Conservation (phyloP, 164 flowering plant species). For the Protea cynaroides region DNA sequence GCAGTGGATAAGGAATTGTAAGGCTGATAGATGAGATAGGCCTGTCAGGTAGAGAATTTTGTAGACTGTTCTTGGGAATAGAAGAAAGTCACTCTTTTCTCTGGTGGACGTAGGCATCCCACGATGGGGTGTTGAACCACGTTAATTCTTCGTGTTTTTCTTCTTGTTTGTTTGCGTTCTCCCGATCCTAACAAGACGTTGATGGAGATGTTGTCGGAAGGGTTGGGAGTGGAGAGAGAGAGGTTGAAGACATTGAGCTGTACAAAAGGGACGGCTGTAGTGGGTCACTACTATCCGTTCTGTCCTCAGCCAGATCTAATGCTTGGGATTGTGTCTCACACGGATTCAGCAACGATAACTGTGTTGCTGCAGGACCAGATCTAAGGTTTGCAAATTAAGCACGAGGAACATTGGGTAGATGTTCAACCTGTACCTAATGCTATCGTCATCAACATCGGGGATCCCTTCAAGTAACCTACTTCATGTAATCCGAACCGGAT, state of each 20-base stretch:
- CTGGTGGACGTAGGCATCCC: too few relatives aligned
- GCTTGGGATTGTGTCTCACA: neutral
- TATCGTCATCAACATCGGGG: neutral
- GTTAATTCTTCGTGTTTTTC: too few relatives aligned
- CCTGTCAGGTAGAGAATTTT: too few relatives aligned
- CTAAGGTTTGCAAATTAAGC: neutral
- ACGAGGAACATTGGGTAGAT: neutral
- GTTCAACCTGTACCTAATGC: neutral
- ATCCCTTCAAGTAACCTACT: neutral
- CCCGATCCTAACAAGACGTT: too few relatives aligned
- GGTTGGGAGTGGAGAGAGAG: conserved; percentile 42
- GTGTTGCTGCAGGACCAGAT: neutral
- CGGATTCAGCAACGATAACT: neutral
- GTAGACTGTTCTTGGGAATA: too few relatives aligned
- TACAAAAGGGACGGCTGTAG: conserved; percentile 34
- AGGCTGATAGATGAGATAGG: too few relatives aligned
- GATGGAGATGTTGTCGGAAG: conserved; percentile 47
- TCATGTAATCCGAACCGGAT: too few relatives aligned
- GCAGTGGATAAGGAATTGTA: too few relatives aligned
- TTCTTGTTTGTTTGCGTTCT: too few relatives aligned
- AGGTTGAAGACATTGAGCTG: conserved; percentile 38
- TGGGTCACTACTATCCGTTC: conserved; percentile 25
- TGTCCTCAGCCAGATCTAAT: conserved; percentile 6
- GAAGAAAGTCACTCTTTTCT: too few relatives aligned
- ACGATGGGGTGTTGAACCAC: too few relatives aligned